phyloP scores from a whole-genome alignment of 2,329 filamentous ascomycete genomes.

The Dothistroma septosporum region DNA sequence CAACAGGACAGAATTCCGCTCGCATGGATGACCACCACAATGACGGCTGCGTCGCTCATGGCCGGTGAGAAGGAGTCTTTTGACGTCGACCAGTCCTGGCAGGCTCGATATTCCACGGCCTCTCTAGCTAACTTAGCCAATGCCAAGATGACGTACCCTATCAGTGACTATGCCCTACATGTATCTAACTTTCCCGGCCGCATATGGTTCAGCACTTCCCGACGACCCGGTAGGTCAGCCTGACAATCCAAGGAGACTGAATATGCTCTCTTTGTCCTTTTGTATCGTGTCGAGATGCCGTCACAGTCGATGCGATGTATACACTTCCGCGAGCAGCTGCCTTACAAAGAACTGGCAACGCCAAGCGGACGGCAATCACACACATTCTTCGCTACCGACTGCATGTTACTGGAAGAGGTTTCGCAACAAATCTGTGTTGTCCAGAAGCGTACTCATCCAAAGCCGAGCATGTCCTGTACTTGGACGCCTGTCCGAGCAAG shows the following conservation, averaged over 20 bases:
- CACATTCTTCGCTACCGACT: slow-evolving; percentile 28
- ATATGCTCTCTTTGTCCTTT: slow-evolving; percentile 4
- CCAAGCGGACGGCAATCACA: slow-evolving; percentile 17
- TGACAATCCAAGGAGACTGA: neutral
- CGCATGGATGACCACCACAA: neutral
- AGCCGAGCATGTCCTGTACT: slow-evolving; percentile 7
- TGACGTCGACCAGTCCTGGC: neutral
- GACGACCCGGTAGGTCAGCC: neutral
- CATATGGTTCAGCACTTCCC: neutral
- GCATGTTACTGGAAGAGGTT: slow-evolving; percentile 14
- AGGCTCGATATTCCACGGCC: neutral
- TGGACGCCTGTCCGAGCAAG: slow-evolving; percentile 12
- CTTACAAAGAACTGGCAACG: slow-evolving; percentile 17
- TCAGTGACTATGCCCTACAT: no score
- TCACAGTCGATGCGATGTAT: no score
- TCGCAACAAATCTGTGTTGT: slow-evolving; percentile 8
- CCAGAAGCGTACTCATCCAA: slow-evolving; percentile 11
- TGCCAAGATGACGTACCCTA: neutral
- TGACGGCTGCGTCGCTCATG: neutral
- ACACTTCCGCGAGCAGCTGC: slow-evolving; percentile 23
- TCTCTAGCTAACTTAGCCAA: neutral
- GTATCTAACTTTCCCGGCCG: neutral
- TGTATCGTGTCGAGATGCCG: slow-evolving; percentile 5
- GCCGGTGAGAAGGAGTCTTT: neutral
- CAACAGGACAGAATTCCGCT: neutral